Evolutionary conservation across 2,329 filamentous ascomycete genomes (phyloP), one percentile per base, ranked within the genome.

Genomic region (Scopulariopsis brevicaulis): DNA sequence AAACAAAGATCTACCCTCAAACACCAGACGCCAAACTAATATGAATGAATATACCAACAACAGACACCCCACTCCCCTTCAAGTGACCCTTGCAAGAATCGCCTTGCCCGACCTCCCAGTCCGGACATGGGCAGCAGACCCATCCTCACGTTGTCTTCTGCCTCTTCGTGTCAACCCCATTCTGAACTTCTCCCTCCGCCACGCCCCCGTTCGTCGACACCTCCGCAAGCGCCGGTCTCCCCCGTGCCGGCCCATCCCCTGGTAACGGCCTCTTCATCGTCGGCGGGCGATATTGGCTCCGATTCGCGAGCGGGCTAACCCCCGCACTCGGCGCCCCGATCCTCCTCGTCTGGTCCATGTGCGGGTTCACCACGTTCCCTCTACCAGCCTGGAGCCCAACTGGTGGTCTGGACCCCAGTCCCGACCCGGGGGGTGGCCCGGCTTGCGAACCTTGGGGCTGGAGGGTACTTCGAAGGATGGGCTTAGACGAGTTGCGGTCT

Each of bases 401-500:
- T 11, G 65, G 63, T 22, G 66, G 68, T n/a, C 68, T 50, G 24
- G 46, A 8, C 65, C 15, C 68, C 64, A 14, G 68, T 66, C 15
- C 69, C 66, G 57, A 70, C 69, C 54, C 64, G 64, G 20, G 62
- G 61, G 11, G 63, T 58, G 32, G 65, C 67, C 25, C 64, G 57
- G n/a, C 61, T 10, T 34, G 40, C 28, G 50, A 34, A 32, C 60
- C 25, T 22, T 50, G 20, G 6, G 46, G 20, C 11, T 60, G 56
- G 28, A 58, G 55, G 8, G 60, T 54, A 34, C 53, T 62, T 40
- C 32, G 34, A 57, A 46, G 80, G 1, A 96, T 73, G 0, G 91
- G 90, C 56, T 86, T 85, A 4, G 88, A 92, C 56, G 83, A 86
- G 24, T 74, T 84, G 66, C 95, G 90, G 65, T 96, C 90, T 46